Evolutionary conservation across 805 yeast genomes (phyloP), one percentile per base, ranked within the genome.

Genomic region (Ogataea paraovalis): DNA sequence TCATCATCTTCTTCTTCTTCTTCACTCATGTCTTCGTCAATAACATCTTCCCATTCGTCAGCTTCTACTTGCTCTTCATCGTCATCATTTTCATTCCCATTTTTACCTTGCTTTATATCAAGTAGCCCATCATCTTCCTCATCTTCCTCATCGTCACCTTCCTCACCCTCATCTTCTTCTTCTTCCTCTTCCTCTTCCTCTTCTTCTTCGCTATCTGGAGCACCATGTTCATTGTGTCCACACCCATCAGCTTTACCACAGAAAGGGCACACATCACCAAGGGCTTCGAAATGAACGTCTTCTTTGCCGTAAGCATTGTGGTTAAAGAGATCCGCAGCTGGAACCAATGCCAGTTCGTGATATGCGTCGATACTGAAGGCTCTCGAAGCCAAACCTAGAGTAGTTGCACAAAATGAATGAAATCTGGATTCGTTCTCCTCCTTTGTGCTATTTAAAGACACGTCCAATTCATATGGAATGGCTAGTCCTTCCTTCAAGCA

Each of bases 301-400:
- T 87, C 90, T 5, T 67, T 58, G 1, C 65, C 80, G 13, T 67
- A 74, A 5, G 73, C 63, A 38, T 69, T 62, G 60, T 90, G 97
- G 55, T 91, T 91, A 67, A 90, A 88, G 32, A 92, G 68, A 66
- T 91, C 96, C 0, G 97, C 97, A 14, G 90, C 87, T 0, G 97
- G 97, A 21, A 91, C 96, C 43, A 92, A 68, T 0, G 87, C 88
- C 27, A 83, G 72, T 28, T 82, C 86, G 56, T 85, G 88, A 60
- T 65, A 90, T 43, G 73, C 73, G 64, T 92, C 98, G 25, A 91
- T 79, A 37, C 81, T 82, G 62, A 92, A 91, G 1, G 91, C 90
- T 51, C 97, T 74, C 1, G 94, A 80, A 0, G 91, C 80, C 14
- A 88, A 74, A 0, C 83, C 76, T 57, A 75, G 78, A 5, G 79